A percentile compares a stretch with the other conserved stretches of the same genome.
These are phyloP conservation scores for Fusarium staphyleae DNA, from an alignment of 2,329 filamentous ascomycete species.

Conservation along the genomic window DNA sequence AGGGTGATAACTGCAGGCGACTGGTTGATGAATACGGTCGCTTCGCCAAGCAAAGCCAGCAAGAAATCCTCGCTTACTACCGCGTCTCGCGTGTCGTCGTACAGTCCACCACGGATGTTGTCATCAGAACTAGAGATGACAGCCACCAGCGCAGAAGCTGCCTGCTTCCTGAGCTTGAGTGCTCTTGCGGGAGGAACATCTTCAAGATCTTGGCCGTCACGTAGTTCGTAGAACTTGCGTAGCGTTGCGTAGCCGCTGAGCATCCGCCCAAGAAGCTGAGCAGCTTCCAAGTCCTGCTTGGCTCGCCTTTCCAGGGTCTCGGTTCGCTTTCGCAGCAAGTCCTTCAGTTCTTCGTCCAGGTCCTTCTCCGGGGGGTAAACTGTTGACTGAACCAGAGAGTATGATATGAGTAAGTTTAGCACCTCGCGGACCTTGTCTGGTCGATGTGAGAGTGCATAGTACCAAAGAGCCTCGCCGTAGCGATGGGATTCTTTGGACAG, in stretches of 20 bases:
- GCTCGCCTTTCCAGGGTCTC: slow-evolving; percentile 75
- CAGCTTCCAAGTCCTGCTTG: slow-evolving; percentile 78
- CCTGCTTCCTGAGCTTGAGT: slow-evolving; percentile 68
- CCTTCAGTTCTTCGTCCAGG: slow-evolving; percentile 74
- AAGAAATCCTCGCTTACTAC: slow-evolving; percentile 90
- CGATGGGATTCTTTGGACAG: slow-evolving; percentile 75
- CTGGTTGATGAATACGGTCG: slow-evolving; percentile 76
- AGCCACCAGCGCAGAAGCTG: slow-evolving; percentile 78
- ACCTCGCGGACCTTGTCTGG: slow-evolving; percentile 82
- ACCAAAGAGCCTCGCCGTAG: slow-evolving; percentile 87
- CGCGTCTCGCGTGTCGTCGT: slow-evolving; percentile 79
- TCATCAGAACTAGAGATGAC: slow-evolving; percentile 87
- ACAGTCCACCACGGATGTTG: slow-evolving; percentile 89
- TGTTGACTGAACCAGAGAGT: slow-evolving; percentile 84
- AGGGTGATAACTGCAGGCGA: slow-evolving; percentile 64
- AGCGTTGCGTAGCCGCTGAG: slow-evolving; percentile 93
- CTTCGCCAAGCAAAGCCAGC: slow-evolving; percentile 82
- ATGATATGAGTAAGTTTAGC: slow-evolving; percentile 84
- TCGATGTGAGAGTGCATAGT: slow-evolving; percentile 86
- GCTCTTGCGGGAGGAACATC: slow-evolving; percentile 50
- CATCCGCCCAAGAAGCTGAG: slow-evolving; percentile 81
- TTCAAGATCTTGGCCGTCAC: slow-evolving; percentile 61
- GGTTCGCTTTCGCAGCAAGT: slow-evolving; percentile 75
- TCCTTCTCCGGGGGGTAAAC: slow-evolving; percentile 76
- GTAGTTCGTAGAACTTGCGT: slow-evolving; percentile 87